Evolutionary conservation across 345 rosid genomes (phyloP).

Genomic region (Gossypium rotundifolium): DNA sequence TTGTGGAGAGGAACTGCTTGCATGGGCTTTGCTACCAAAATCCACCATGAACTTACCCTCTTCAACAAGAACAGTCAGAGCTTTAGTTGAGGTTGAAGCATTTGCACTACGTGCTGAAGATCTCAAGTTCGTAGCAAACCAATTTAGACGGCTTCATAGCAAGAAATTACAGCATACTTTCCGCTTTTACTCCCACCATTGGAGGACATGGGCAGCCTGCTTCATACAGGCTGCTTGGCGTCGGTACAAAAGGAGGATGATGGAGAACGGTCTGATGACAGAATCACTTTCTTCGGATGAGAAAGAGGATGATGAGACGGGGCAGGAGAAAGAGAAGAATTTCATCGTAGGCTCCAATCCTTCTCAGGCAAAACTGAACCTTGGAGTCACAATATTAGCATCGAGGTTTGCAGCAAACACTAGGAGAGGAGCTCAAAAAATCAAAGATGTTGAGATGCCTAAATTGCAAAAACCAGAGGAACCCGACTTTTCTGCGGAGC

Average conservation of each 20-base stretch:
- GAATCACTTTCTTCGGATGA: conserved; percentile 40
- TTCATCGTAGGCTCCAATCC: conserved; percentile 15
- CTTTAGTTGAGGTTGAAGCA: conserved; percentile 87
- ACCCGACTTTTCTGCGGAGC: conserved; percentile 18
- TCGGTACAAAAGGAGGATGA: conserved; percentile 56
- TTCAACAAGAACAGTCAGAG: conserved; percentile 88
- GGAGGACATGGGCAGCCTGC: conserved; percentile 97
- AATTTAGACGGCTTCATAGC: conserved; percentile 86
- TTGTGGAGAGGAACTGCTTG: conserved; percentile 87
- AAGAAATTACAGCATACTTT: conserved; percentile 92
- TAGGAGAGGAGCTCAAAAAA: conserved; percentile 53
- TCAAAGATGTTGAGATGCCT: conserved; percentile 31
- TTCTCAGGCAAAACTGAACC: conserved; percentile 31
- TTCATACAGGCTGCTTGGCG: conserved; percentile 95
- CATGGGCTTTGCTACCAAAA: conserved; percentile 69
- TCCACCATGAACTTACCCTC: conserved; percentile 42
- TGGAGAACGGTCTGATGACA: conserved; percentile 36
- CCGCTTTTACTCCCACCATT: conserved; percentile 82
- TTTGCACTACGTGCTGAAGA: conserved; percentile 88
- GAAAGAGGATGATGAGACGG: conserved; percentile 11
- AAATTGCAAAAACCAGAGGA: conserved; percentile 60
- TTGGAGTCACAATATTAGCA: conserved; percentile 40
- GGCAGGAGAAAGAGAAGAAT: conserved; percentile 15
- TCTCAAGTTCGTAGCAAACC: conserved; percentile 86
- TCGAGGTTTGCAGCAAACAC: conserved; percentile 74